Evolutionary conservation across 1,284 basidiomycete species (phyloP), one percentile per base, ranked within the genome.

Genomic region (Chalciporus sp.): DNA sequence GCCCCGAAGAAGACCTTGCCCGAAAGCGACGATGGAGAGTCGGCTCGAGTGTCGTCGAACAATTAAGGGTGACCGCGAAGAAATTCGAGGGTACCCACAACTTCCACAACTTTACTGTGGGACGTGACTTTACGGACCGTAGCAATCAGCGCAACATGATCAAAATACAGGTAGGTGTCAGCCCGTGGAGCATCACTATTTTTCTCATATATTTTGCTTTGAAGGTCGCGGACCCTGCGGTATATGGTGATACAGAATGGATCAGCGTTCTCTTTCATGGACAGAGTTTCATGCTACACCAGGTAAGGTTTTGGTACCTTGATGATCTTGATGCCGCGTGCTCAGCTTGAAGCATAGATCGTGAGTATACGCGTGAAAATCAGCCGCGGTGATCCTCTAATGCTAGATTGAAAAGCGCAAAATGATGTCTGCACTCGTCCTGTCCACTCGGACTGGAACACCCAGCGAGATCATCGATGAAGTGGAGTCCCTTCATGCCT

Each of bases 221-320:
- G 3, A 51, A 94, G 91, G 76, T 94, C 43, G 72, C 79, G 5
- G 89, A 94, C 49, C 93, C 93, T 26, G 83, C 82, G 5, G 86
- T 96, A 4, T 89, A 95, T 62, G 91, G 93, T 17, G 88, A 88
- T 29, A 95, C 92, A 1, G 96, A 99, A 68, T 99, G 96, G 95
- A 86, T 99, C 47, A 91, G 89, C 47, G 88, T 99, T 31, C 80
- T 92, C 60, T 89, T 98, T 67, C 94, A 98, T 66, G 97, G 96
- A 0, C 97, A 99, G 72, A 95, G 93, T 62, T 99, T 99, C 72
- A 99, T 99, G 97, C 75, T 99, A 53, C 96, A 99, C 72, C 96
- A 99, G 76, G 88, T 88, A 61, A 50, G 23, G 76, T 65, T 43
- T 17, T 37, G 43, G 20, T 4, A 12, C 44, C 17, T 42, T 16